Evolutionary conservation across 2,329 filamentous ascomycete species (phyloP), one percentile per base, ranked within the genome.

Genomic region (Lecanicillium sp.): DNA sequence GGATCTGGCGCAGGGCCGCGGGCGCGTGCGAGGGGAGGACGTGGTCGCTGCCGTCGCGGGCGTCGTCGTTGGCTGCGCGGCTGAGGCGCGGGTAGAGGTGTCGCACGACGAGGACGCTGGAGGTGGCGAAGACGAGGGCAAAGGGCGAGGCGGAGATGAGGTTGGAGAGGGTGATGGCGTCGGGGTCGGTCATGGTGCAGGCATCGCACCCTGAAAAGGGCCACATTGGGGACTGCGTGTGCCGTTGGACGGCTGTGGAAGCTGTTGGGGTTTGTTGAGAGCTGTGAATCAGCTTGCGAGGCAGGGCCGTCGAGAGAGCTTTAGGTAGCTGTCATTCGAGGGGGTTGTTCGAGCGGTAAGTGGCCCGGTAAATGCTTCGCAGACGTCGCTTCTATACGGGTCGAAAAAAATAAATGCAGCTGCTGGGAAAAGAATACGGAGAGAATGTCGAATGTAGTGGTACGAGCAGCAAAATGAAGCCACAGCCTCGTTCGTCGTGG

Each of bases 41-140:
- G 52, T 81, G 72, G 49, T 77, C 74, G 44, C 78, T 68, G 49
- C 74, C 78, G 46, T 79, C 73, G 47, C 55, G 57, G 39, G 54
- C 43, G 10, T 63, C 56, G 31, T 68, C 58, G 44, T 72, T 64
- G 11, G 71, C 36, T 5, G 40, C 52, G 43, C 71, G 70, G 29
- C 82, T 79, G 8, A 94, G 72, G n/a, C 77, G 64, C 4, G 87
- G 86, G 51, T 86, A 88, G 14, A 94, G 62, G 50, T 77, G 81
- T 27, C 77, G 73, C 36, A 79, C 71, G 36, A 84, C 81, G 39
- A 84, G 60, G 27, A 74, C 51, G 36, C 73, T 74, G 47, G 84
- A 75, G 36, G 74, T 53, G 45, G 76, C 47, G 59, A 90, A 90
- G 28, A 85, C 84, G 42, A 78, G 57, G 42, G 85, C 56, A 57